Evolutionary conservation across 2,329 filamentous ascomycete species (phyloP).

Genomic region (Penicillium vulpinum): DNA sequence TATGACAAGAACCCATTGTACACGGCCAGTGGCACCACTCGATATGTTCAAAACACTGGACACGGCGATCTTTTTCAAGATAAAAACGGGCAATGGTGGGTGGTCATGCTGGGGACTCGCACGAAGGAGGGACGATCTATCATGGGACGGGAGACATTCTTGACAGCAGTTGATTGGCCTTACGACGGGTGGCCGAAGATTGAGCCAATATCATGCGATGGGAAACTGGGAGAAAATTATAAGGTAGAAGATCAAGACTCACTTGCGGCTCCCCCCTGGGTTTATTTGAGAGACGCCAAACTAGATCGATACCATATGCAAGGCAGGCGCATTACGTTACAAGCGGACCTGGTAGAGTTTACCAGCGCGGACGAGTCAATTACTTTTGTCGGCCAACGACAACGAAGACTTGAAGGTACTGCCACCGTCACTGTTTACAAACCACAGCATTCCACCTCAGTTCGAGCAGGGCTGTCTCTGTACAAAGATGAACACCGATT

Average conservation of each 20-base stretch:
- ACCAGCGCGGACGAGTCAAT: background rate
- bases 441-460: background rate
- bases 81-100: conserved; percentile 54
- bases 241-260: background rate
- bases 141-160: conserved; percentile 11
- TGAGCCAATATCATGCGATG: background rate
- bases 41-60: conserved; percentile 55
- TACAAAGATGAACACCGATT: conserved; percentile 14
- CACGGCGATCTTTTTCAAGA: conserved; percentile 61
- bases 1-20: conserved; percentile 46
- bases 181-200: conserved; percentile 3
- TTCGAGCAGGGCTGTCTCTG: conserved; percentile 5
- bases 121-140: background rate
- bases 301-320: conserved; percentile 3
- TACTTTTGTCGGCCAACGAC: conserved; percentile 6
- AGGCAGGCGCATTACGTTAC: background rate
- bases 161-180: conserved; percentile 6
- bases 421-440: background rate
- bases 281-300: conserved; percentile 5
- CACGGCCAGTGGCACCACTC: conserved; percentile 39
- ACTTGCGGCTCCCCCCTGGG: background rate
- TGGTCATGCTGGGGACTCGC: conserved; percentile 39
- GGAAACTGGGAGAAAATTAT: background rate
- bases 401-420: conserved; percentile 1
- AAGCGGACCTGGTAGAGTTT: background rate